Base-by-base conservation (phyloP, 2,329 filamentous ascomycete genomes). In the Fonsecaea pedrosoi region DNA sequence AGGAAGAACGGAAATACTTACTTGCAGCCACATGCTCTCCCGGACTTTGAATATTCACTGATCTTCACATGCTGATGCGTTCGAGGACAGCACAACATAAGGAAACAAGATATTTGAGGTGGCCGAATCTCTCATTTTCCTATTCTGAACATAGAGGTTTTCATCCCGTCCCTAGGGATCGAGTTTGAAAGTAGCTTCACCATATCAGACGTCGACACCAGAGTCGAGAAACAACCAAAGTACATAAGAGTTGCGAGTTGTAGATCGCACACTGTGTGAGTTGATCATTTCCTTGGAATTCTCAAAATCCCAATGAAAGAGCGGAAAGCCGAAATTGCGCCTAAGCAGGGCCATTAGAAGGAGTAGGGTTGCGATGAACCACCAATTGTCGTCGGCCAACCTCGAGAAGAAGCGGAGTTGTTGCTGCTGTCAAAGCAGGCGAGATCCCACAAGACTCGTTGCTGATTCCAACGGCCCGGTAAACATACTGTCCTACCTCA, bases 301-400 rank as follows among this genome's bases (percentile, higher is more conserved):
- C 65, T 64, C 65, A 69, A 67, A 64, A 66, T 65, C 61, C 55
- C 56, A 69, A 60, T 65, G 71, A 73, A 67, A 67, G 73, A 69
- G 67, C 69, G 66, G 72, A 73, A 70, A 71, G 72, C 73, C 75
- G 72, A 38, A 60, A 74, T 75, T 74, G 73, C 69, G 65, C 68
- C 70, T 74, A 71, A 34, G 21, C 35, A 34, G 75, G 72, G 74
- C 73, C 74, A 78, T 77, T 76, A 77, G 73, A 76, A 77, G 73
- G 73, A 77, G 75, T 76, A 74, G 76, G 77, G 77, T 75, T 77
- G 75, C 67, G 72, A 74, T 70, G 74, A 79, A 80, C 80, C 77
- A 75, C 76, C 38, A 77, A 80, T 72, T 67, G 75, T 77, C 77
- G 75, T 77, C 77, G 79, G 79, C 82, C 81, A 81, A 79, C 80